phyloP scores from a whole-genome alignment of 2,329 filamentous ascomycete genomes.

The Passalora sequoiae region DNA sequence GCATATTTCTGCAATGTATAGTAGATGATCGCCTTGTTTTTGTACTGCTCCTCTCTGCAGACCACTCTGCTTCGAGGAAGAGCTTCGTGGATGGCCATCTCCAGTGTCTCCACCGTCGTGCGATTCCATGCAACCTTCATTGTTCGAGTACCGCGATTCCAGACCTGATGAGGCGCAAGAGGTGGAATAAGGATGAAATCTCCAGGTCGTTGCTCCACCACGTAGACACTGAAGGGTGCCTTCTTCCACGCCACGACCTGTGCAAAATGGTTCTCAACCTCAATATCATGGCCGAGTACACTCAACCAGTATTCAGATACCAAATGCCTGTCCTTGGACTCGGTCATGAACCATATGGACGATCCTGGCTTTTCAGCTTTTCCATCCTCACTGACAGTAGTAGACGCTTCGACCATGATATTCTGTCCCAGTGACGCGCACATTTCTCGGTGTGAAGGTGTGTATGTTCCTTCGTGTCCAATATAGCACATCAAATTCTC shows the following conservation, averaged over 20 bases:
- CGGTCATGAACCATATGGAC: conserved; percentile 98
- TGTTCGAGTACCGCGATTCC: conserved; percentile 92
- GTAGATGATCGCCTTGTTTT: conserved; percentile 94
- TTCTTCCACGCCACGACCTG: conserved; percentile 94
- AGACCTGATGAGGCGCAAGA: conserved; percentile 91
- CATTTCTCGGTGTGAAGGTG: conserved; percentile 94
- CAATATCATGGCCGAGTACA: conserved; percentile 89
- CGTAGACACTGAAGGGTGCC: conserved; percentile 85
- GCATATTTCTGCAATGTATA: conserved; percentile 79
- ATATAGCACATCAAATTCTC: conserved; percentile 98
- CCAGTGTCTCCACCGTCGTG: conserved; percentile 84
- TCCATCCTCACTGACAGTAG: conserved; percentile 57
- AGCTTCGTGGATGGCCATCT: conserved; percentile 78
- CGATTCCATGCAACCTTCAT: conserved; percentile 99
- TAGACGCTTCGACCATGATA: conserved; percentile 92
- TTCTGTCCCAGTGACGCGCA: conserved; percentile 94
- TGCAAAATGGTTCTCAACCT: conserved; percentile 94
- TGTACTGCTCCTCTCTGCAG: conserved; percentile 96
- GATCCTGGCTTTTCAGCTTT: conserved; percentile 72
- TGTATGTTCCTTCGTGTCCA: conserved; percentile 95
- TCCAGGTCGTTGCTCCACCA: conserved; percentile 83
- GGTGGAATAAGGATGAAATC: conserved; percentile 94
- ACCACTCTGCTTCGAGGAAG: conserved; percentile 84
- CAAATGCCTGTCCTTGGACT: conserved; percentile 82
- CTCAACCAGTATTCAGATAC: conserved; percentile 93